Base-by-base conservation (phyloP, 23 red algal species). In the Gracilaria caudata region DNA sequence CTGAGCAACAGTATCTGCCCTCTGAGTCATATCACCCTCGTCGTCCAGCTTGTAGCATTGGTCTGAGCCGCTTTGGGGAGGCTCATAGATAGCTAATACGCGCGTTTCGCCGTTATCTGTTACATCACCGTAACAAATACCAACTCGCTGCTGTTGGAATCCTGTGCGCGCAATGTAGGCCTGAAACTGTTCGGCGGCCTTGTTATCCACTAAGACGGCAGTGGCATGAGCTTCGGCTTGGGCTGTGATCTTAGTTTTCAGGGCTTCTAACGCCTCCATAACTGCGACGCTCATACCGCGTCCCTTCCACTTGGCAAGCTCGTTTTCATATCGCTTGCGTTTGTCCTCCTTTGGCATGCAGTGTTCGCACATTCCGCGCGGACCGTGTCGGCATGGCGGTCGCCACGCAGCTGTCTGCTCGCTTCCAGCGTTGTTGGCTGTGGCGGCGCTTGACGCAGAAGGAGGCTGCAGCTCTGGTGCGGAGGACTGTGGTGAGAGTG, bases 81-180 rank as follows among this genome's bases (percentile, higher is more conserved):
- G 97, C 65, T 99, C 97, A 73, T 93, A 99, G 45, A 99, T 99
- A 8, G 81, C 89, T 49, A 88, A 68, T 14, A 99, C 92, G 33
- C 68, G 81, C 55, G 94, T 87, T 81, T 93, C 72, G 28, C 64
- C 58, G 43, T 38, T 64, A 65, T 64, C 68, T 39, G 51, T 90
- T 26, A 84, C 81, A 77, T 55, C 73, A 13, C 91, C 91, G 77
- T 89, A 98, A 24, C 92, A 88, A 41, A 98, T 88, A 20, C 95
- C 95, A 30, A 88, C 63, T 29, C 95, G 83, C 77, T 94, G 90
- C 79, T 98, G 95, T 37, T 63, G 75, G 68, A 94, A 93, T 45
- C 55, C 79, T 19, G 88, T 90, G 13, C 54, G 57, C 38, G 81
- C 86, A 0, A 98, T 70, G 78, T 98, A 94, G 28, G 77, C 64